phyloP scores from a whole-genome alignment of 257 asterid genomes.

The Solanum pinnatisectum region DNA sequence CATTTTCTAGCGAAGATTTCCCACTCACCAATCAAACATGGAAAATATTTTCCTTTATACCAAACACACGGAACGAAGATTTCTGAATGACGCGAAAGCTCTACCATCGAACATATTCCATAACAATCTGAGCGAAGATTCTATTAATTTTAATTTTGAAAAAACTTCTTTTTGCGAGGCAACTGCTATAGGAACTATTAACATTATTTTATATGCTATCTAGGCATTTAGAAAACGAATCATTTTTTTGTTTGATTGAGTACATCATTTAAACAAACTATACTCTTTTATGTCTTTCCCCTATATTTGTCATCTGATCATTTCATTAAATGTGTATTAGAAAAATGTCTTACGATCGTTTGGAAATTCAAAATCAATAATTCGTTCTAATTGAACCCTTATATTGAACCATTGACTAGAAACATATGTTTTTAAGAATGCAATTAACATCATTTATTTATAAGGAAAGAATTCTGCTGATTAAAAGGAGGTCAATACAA shows the following conservation, averaged over 20 bases:
- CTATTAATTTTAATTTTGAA: background rate
- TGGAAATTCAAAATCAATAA: background rate
- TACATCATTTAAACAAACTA: too few relatives aligned
- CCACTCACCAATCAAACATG: background rate
- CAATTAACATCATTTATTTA: background rate
- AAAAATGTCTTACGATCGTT: background rate
- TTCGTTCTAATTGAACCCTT: background rate
- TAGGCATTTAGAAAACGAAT: background rate
- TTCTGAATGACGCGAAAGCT: background rate
- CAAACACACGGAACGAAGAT: too few relatives aligned
- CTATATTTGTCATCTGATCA: background rate
- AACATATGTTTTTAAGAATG: background rate
- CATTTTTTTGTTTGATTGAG: too few relatives aligned
- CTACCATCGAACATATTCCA: background rate
- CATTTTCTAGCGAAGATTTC: background rate
- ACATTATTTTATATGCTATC: too few relatives aligned
- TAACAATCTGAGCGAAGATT: background rate
- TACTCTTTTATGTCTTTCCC: background rate
- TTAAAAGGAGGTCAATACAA: background rate
- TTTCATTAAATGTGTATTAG: background rate
- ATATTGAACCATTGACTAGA: background rate
- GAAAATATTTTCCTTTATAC: too few relatives aligned
- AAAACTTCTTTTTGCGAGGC: background rate
- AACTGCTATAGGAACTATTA: background rate
- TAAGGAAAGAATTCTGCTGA: background rate